phyloP scores from a whole-genome alignment of 352 stramenopile genomes.

The Phytopythium litorale region DNA sequence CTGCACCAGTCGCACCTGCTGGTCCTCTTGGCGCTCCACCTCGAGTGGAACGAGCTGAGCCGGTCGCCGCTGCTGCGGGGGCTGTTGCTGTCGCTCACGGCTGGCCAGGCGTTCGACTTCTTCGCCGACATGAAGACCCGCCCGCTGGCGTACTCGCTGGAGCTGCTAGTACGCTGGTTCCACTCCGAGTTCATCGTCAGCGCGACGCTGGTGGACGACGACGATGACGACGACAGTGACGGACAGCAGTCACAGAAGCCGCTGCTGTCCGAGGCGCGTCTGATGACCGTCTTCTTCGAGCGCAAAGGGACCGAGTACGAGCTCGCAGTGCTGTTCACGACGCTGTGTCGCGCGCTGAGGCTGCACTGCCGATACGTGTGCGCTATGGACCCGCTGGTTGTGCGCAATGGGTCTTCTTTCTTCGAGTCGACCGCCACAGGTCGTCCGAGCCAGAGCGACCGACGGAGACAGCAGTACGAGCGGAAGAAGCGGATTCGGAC shows the following conservation, averaged over 20 bases:
- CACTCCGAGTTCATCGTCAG: conserved; percentile 32
- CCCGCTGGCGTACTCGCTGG: conserved; percentile 44
- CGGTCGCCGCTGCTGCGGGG: conserved; percentile 41
- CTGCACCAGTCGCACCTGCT: conserved; percentile 74
- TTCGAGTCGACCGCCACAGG: conserved; percentile 2
- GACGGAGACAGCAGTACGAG: conserved; percentile 4
- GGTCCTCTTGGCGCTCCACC: conserved; percentile 43
- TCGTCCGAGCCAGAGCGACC: neutral
- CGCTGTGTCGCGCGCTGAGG: conserved; percentile 47
- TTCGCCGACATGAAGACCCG: conserved; percentile 26
- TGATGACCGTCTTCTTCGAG: conserved; percentile 51
- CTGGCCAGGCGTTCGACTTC: conserved; percentile 38
- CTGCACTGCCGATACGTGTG: conserved; percentile 52
- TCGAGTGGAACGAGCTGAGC: conserved; percentile 42
- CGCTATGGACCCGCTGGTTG: conserved; percentile 45
- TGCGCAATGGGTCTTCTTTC: conserved; percentile 41
- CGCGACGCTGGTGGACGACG: neutral
- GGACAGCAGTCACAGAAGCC: conserved; percentile 2
- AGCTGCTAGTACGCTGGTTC: conserved; percentile 75
- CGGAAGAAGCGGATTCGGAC: conserved; percentile 13
- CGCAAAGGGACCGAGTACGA: conserved; percentile 41
- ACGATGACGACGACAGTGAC: conserved; percentile 9
- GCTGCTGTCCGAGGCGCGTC: conserved; percentile 36
- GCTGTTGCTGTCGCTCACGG: conserved; percentile 57
- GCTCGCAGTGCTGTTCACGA: conserved; percentile 58